Evolutionary conservation across 768 basidiomycete genomes (phyloP).

Genomic region (Cytidiella melzeri): DNA sequence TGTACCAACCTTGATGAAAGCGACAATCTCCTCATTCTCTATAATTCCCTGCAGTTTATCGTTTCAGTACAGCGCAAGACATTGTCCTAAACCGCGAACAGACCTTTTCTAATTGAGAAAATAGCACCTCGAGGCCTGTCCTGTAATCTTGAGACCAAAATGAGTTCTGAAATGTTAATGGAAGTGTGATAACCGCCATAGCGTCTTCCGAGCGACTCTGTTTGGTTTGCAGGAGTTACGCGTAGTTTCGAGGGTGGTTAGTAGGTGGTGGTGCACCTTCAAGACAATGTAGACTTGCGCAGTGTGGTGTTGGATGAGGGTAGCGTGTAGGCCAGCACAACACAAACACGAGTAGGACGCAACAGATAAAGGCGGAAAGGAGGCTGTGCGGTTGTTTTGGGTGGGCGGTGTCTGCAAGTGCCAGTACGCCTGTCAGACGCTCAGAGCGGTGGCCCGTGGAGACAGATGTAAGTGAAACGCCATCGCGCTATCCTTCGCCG

Average conservation of each 20-base stretch:
- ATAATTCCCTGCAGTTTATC: slow-evolving; percentile 56
- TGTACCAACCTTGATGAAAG: slow-evolving; percentile 74
- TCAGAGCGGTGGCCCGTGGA: slow-evolving; percentile 1
- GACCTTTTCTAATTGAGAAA: slow-evolving; percentile 73
- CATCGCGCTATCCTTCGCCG: no score
- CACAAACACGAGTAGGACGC: no score
- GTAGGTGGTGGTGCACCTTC: no score
- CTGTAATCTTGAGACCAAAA: slow-evolving; percentile 95
- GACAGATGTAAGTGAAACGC: not conserved
- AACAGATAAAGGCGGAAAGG: not conserved
- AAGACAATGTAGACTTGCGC: no score
- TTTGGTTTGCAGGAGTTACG: no score
- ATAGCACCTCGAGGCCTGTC: slow-evolving; percentile 74
- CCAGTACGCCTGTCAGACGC: not conserved
- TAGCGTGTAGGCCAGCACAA: no score
- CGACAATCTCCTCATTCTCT: slow-evolving; percentile 79
- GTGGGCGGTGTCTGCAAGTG: not conserved
- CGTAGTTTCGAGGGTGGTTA: no score
- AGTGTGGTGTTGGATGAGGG: no score
- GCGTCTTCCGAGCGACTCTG: slow-evolving; percentile 4
- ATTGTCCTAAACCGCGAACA: slow-evolving; percentile 12
- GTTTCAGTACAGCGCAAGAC: not conserved
- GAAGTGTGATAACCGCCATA: slow-evolving; percentile 88
- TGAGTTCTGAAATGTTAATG: slow-evolving; percentile 84
- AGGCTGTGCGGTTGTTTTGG: not conserved